These are phyloP conservation scores for Pythium scleroteichum DNA, from an alignment of 352 stramenopile genomes.

Conservation along the genomic window DNA sequence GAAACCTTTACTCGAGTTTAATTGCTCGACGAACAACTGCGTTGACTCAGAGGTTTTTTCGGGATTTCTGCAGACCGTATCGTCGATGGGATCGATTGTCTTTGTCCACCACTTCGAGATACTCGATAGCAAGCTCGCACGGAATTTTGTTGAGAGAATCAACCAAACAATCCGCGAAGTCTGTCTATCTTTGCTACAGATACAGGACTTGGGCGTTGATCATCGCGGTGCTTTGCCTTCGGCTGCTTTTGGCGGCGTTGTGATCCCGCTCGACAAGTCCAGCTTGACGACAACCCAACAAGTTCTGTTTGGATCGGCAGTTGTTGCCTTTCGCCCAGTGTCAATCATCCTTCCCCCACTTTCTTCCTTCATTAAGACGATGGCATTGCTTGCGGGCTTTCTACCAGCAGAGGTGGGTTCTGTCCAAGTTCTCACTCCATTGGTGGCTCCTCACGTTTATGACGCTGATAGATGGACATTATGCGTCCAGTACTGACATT, in stretches of 20 bases:
- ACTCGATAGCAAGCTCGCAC: too few species aligned
- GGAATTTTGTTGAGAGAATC: too few species aligned
- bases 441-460: too few species aligned
- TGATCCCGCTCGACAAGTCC: constrained; percentile 7
- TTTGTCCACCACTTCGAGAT: too few species aligned
- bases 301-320: constrained; percentile 4
- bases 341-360: constrained; percentile 10
- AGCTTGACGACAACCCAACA: background rate
- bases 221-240: background rate
- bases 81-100: constrained; percentile 4
- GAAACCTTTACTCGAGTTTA: constrained; percentile 35
- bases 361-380: constrained; percentile 7
- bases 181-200: too few species aligned
- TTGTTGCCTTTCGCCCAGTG: constrained; percentile 10
- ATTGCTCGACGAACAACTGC: constrained; percentile 2
- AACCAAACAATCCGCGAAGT: too few species aligned
- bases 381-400: constrained; percentile 17
- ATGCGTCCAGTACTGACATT: constrained; percentile 8
- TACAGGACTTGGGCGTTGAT: background rate
- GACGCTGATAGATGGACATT: too few species aligned
- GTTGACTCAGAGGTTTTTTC: background rate
- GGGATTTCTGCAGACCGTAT: constrained; percentile 7
- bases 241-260: constrained; percentile 7
- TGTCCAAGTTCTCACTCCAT: background rate
- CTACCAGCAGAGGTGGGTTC: constrained; percentile 7